Percentiles rank a stretch among this genome's conserved stretches.
phyloP scores from a whole-genome alignment of 495 filamentous ascomycete genomes.

The Lophium mytilinum region DNA sequence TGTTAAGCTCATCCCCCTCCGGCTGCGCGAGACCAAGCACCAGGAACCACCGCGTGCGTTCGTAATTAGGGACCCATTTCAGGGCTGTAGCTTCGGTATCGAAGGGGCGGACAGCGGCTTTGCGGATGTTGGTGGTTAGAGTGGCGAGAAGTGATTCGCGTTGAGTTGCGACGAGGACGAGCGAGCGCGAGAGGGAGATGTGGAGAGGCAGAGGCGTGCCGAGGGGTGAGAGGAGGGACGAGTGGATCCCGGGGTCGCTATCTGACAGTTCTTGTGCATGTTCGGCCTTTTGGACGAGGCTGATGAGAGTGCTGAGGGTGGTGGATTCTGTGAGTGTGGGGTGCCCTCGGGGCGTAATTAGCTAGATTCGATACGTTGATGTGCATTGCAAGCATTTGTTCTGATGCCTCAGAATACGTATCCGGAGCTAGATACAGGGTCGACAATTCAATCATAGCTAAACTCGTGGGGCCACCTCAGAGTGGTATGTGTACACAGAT shows the following conservation, averaged over 20 bases:
- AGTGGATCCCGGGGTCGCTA: constrained; percentile 36
- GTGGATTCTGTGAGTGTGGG: constrained; percentile 51
- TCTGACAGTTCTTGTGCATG: neutral
- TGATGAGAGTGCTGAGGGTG: constrained; percentile 47
- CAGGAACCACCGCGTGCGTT: constrained; percentile 78
- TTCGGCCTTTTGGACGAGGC: constrained; percentile 26
- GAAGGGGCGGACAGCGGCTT: constrained; percentile 46
- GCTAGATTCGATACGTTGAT: too few species aligned
- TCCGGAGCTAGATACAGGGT: too few species aligned
- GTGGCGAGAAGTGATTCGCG: constrained; percentile 52
- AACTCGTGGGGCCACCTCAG: neutral
- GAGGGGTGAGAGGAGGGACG: constrained; percentile 66
- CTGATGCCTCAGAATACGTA: too few species aligned
- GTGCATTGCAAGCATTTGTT: too few species aligned
- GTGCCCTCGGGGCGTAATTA: constrained; percentile 50
- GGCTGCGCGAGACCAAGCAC: constrained; percentile 54
- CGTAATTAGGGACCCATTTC: constrained; percentile 64
- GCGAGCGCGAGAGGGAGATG: constrained; percentile 74
- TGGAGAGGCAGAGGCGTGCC: constrained; percentile 76
- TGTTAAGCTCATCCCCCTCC: constrained; percentile 48
- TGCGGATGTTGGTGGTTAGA: constrained; percentile 33
- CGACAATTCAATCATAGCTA: neutral
- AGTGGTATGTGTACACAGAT: neutral
- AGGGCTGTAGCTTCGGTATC: constrained; percentile 38
- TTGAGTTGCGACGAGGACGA: constrained; percentile 57